These are phyloP conservation scores for Xerocomus spinulosus DNA, from an alignment of 768 basidiomycete genomes.

Conservation along the genomic window DNA sequence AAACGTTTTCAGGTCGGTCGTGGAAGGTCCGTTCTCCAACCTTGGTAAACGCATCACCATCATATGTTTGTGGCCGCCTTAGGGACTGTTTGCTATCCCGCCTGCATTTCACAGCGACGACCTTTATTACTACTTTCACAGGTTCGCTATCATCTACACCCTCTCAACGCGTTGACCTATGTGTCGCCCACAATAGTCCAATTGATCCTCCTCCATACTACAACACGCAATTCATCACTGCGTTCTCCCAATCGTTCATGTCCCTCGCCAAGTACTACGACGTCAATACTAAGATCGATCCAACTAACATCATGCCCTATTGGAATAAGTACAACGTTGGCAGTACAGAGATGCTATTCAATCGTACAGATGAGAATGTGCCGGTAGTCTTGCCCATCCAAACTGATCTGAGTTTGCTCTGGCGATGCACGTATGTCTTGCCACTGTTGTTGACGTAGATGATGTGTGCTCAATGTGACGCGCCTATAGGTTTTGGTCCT, in stretches of 20 bases:
- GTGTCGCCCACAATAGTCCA: not conserved
- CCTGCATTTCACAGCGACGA: conserved; percentile 33
- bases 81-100: conserved; percentile 32
- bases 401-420: not conserved
- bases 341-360: conserved; percentile 16
- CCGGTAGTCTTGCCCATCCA: conserved; percentile 1
- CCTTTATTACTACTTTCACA: conserved; percentile 38
- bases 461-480: not conserved
- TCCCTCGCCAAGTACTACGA: conserved; percentile 20
- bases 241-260: conserved; percentile 28
- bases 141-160: not conserved
- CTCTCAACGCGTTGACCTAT: not conserved
- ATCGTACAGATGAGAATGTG: conserved; percentile 2
- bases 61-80: not conserved
- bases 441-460: too few species aligned
- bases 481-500: conserved; percentile 12
- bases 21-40: conserved; percentile 31
- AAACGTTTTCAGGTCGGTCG: conserved; percentile 27
- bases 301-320: conserved; percentile 12
- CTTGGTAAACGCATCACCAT: conserved; percentile 15
- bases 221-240: conserved; percentile 23
- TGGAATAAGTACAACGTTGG: conserved; percentile 7
- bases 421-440: conserved; percentile 14
- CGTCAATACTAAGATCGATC: conserved; percentile 18
- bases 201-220: conserved; percentile 17